A percentile compares a stretch with the other conserved stretches of the same genome.
These are phyloP conservation scores for Cladosporium sp. DNA, from an alignment of 2,329 filamentous ascomycete species.

Conservation along the genomic window DNA sequence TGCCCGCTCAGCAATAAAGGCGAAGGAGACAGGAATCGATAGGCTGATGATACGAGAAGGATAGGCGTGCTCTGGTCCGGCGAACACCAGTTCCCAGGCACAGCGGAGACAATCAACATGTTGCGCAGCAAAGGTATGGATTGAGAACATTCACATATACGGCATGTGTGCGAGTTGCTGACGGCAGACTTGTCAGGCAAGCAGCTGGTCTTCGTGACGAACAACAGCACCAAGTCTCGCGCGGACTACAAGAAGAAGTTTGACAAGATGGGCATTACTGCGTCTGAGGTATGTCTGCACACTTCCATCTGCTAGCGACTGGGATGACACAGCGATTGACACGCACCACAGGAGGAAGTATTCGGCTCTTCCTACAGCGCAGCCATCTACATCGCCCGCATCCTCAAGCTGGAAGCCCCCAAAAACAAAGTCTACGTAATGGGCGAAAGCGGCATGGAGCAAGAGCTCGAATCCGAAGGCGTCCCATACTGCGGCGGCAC, in stretches of 20 bases:
- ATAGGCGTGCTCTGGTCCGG: conserved; percentile 95
- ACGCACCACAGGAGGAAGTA: conserved; percentile 71
- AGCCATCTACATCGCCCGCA: conserved; percentile 91
- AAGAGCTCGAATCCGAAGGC: conserved; percentile 78
- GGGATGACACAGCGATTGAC: neutral
- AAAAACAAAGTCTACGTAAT: conserved; percentile 95
- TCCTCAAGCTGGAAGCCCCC: conserved; percentile 73
- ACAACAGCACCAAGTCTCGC: conserved; percentile 97
- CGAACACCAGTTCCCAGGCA: conserved; percentile 81
- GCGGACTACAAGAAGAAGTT: conserved; percentile 92
- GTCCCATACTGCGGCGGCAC: conserved; percentile 84
- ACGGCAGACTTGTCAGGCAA: conserved; percentile 62
- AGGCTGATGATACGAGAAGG: conserved; percentile 45
- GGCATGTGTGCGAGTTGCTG: neutral
- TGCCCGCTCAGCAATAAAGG: neutral
- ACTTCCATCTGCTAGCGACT: neutral
- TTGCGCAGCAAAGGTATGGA: conserved; percentile 72
- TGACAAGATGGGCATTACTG: conserved; percentile 74
- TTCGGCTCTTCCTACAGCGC: conserved; percentile 95
- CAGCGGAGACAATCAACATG: conserved; percentile 81
- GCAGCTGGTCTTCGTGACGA: conserved; percentile 91
- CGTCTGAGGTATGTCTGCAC: conserved; percentile 55
- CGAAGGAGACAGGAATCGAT: neutral
- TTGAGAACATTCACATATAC: neutral
- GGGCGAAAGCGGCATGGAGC: conserved; percentile 87